Base-by-base conservation (phyloP, 495 filamentous ascomycete species). In the Penicillium angulare region DNA sequence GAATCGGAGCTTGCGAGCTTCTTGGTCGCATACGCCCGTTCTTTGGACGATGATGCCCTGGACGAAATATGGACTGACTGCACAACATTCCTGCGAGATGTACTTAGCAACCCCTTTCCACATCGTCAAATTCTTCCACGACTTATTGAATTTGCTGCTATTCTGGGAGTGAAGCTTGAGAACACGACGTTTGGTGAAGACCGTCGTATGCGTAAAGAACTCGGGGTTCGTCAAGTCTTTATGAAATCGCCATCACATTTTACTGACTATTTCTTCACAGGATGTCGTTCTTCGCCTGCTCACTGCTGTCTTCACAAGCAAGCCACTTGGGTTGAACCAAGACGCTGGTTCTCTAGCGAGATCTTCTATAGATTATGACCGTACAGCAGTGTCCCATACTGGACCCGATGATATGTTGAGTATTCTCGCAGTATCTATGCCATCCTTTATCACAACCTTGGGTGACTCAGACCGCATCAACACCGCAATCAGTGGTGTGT, bases 11-110 rank as follows among this genome's bases (percentile, higher is more conserved):
- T 97, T 13, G 89, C 91, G 7, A 81, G 85, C 16, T 99, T 97
- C 63, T 68, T 97, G 47, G 86, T 93, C 5, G 87, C 90, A 40
- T 99, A 97, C 63, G 86, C 90, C 1, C 79, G 82, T 18, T 92
- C 90, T 3, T 73, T 96, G 12, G 93, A 99, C 59, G 93, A 99
- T 56, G 93, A 99, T 74, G 87, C 93, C n/a, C 92, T 97, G 77
- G 95, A 99, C 60, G 93, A 99, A 68, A 96, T 99, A 24, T 99
- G 93, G 93, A 75, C 81, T 31, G 95, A 99, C 60, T 97, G 92
- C 65, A 90, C 90, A 59, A 82, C 86, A 0, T 99, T 99, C 67
- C 65, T 97, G 35, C 85, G 83, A 45, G 95, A 97, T 67, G 82
- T 97, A 5, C 74, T 97, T 22, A 86, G 86, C 35, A 97, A 99